Percentiles rank a stretch among this genome's conserved stretches.
These are phyloP conservation scores for Phialophora verrucosa DNA, from an alignment of 2,329 filamentous ascomycete species.

Conservation along the genomic window DNA sequence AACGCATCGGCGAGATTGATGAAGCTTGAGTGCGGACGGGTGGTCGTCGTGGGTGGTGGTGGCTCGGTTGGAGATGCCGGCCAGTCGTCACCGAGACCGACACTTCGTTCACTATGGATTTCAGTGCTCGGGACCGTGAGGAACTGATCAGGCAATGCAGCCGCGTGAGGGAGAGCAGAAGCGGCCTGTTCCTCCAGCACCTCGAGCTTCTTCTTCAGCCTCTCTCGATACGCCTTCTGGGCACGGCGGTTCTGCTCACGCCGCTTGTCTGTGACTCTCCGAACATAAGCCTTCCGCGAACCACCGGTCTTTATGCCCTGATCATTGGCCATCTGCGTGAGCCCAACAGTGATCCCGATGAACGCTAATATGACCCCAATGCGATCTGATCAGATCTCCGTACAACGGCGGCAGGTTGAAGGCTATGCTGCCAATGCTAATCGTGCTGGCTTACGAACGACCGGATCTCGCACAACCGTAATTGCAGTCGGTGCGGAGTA, in stretches of 20 bases:
- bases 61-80: not conserved
- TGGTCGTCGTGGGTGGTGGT: not conserved
- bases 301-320: not conserved
- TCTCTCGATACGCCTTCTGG: conserved; percentile 36
- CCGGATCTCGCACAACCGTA: no score
- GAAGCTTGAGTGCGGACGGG: conserved; percentile 4
- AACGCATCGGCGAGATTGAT: conserved; percentile 33
- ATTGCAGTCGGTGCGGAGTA: no score
- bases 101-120: not conserved
- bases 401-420: no score
- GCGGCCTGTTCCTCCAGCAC: conserved; percentile 27
- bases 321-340: not conserved
- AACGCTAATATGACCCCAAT: no score
- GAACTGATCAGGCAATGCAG: not conserved
- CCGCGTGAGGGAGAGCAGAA: not conserved
- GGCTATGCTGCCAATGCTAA: no score
- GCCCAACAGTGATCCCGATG: not conserved
- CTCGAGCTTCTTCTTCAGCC: conserved; percentile 33
- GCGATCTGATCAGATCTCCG: no score
- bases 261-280: conserved; percentile 41
- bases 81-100: not conserved
- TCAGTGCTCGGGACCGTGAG: not conserved
- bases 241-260: conserved; percentile 38
- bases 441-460: no score
- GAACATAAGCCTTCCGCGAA: conserved; percentile 38